Evolutionary conservation across 257 asterid genomes (phyloP).

Genomic region (Solanum dulcamara): DNA sequence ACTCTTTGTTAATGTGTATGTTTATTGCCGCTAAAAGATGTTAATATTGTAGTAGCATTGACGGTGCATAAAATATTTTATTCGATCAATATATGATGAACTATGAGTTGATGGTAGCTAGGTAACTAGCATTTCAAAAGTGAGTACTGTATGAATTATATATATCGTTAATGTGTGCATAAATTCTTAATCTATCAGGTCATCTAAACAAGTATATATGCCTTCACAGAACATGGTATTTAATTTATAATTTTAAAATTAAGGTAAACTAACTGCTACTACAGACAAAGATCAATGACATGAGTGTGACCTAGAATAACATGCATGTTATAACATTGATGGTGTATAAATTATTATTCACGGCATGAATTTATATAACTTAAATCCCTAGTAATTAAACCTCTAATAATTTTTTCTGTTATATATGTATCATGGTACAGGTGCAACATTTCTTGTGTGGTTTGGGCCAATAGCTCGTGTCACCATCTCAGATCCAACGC

Average conservation of each 20-base stretch:
- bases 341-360: too few species aligned
- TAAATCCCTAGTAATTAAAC: too few species aligned
- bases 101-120: not conserved
- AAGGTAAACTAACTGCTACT: not conserved
- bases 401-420: not conserved
- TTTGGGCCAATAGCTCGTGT: constrained; percentile 77
- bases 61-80: not conserved
- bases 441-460: constrained; percentile 69
- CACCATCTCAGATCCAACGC: constrained; percentile 60
- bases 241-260: too few species aligned
- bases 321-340: not conserved
- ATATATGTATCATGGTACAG: constrained; percentile 18
- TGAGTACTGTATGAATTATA: not conserved
- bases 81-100: not conserved
- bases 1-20: too few species aligned
- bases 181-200: not conserved
- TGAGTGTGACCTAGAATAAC: not conserved
- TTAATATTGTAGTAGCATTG: too few species aligned
- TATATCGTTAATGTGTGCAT: not conserved
- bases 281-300: not conserved
- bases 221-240: not conserved
- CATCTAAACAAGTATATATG: too few species aligned
- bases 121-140: not conserved
- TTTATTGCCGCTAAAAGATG: too few species aligned
- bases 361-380: too few species aligned